Evolutionary conservation across 495 filamentous ascomycete genomes (phyloP), one percentile per base, ranked within the genome.

Genomic region (Filosporella fistucella): DNA sequence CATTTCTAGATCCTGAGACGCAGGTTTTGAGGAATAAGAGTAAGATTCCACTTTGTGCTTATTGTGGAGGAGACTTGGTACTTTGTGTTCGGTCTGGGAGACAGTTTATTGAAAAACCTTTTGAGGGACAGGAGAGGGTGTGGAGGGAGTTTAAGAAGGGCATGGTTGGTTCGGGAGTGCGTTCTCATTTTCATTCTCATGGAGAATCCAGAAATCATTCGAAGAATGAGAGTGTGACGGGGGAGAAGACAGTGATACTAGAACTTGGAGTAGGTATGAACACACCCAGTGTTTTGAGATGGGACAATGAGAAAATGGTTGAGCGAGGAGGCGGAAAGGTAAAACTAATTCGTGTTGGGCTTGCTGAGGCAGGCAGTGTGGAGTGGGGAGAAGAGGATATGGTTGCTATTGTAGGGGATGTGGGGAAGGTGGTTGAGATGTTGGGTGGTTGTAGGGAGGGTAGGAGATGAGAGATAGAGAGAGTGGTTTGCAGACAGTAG

Each of bases 301-400:
- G 35, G 35, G 17, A 16, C 10, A 13, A 38, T 22, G 35, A 38
- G n/a, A 21, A 38, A 5, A 16, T 38, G 20, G 35, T 38, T 20
- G 35, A 16, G 5, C 35, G 35, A 4, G 35, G 35, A 38, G 16
- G 35, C 3, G 35, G 35, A 20, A 38, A 22, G n/a, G 35, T 38
- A 13, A 38, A 38, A 13, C 18, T 38, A 4, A 21, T 38, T 3
- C 35, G 35, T 21, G 23, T 38, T 38, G 35, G 35, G 5, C 17
- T 38, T 20, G 35, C 20, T 3, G 35, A 16, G 5, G 35, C 17
- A 3, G 35, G 35, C 9, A 21, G 35, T 13, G 35, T 38, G 14
- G 35, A 38, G 9, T 38, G 35, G 35, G 35, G 23, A 22, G 35
- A 38, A 8, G 35, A 21, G 35, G n/a, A 38, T 21, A 38, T 38